Evolutionary conservation across 306 rosid species (phyloP), one percentile per base, ranked within the genome.

Genomic region (Delonix regia): DNA sequence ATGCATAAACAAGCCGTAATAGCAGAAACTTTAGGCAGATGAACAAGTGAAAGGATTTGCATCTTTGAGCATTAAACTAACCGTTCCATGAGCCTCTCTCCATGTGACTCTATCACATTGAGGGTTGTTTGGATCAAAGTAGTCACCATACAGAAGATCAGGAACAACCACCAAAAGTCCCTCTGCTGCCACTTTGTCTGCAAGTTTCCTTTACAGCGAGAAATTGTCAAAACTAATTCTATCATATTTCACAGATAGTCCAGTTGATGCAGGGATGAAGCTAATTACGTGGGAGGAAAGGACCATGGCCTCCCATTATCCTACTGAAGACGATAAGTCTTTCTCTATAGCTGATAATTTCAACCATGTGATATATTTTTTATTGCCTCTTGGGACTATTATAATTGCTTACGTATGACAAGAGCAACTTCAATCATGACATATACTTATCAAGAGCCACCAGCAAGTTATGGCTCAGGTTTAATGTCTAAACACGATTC

Each of bases 111-210:
- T 42, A 65, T 83, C 86, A 57, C 77, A 67, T 3, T 77, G 65
- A 65, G 85, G 86, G 49, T 87, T 51, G 4, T 77, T 42, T 42
- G 34, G 62, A 59, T 85, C 81, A 71, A 22, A 22, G 67, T 56
- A 74, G 73, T 89, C 88, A 42, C 87, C 88, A 38, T 77, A 66
- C 2, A 89, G 80, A 74, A 86, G 86, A 85, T 87, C 93, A 24
- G 97, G 97, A 83, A 89, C 88, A 56, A 85, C 86, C 73, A 86
- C 97, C 42, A 86, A 84, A 82, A 81, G 86, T 52, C 89, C 90
- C 39, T 88, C 49, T 2, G 80, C 78, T 61, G 89, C 90, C 52
- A 80, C 63, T 84, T 87, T 89, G 81, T 89, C 92, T 0, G 89
- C 93, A 1, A 86, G 86, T 85, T 89, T 87, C 87, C 96, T 91